A percentile compares a stretch with the other conserved stretches of the same genome.
phyloP scores from a whole-genome alignment of 371 early-diverging fungal species.

The Blastocladiella emersonii region DNA sequence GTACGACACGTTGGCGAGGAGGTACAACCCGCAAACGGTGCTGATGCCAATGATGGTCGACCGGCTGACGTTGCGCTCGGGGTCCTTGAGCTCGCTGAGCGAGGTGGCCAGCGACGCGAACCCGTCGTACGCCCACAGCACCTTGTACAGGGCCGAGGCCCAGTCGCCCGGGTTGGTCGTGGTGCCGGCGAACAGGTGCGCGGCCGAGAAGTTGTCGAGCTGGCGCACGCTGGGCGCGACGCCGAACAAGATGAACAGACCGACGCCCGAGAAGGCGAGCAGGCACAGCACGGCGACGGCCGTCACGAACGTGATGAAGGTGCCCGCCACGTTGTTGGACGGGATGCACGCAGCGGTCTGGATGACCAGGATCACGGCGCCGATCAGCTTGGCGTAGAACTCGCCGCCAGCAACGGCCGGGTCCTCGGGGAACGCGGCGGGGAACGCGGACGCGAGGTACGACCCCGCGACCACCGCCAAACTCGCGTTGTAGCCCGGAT shows the following conservation, averaged over 20 bases:
- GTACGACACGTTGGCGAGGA: slow-evolving; percentile 21
- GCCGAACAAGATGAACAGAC: neutral
- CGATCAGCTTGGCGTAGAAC: neutral
- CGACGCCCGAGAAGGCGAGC: neutral
- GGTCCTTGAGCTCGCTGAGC: slow-evolving; percentile 19
- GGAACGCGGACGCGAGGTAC: neutral
- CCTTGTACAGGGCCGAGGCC: slow-evolving; percentile 3
- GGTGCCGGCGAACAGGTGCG: neutral
- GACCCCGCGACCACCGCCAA: neutral
- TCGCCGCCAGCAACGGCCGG: neutral
- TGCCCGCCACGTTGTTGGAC: slow-evolving; percentile 2
- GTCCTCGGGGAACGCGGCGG: neutral
- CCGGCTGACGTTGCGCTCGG: slow-evolving; percentile 19
- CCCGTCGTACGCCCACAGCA: slow-evolving; percentile 4
- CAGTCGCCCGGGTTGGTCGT: neutral
- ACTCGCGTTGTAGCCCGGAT: slow-evolving; percentile 5
- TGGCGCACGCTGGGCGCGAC: neutral
- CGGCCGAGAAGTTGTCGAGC: neutral
- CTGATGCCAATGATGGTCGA: slow-evolving; percentile 18
- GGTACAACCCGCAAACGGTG: slow-evolving; percentile 15
- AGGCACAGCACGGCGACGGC: neutral
- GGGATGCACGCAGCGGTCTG: neutral
- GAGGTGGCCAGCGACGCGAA: slow-evolving; percentile 8
- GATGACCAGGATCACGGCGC: neutral
- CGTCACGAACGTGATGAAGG: neutral